Evolutionary conservation across 1,284 basidiomycete species (phyloP).

Genomic region (Sporisorium exsertum): DNA sequence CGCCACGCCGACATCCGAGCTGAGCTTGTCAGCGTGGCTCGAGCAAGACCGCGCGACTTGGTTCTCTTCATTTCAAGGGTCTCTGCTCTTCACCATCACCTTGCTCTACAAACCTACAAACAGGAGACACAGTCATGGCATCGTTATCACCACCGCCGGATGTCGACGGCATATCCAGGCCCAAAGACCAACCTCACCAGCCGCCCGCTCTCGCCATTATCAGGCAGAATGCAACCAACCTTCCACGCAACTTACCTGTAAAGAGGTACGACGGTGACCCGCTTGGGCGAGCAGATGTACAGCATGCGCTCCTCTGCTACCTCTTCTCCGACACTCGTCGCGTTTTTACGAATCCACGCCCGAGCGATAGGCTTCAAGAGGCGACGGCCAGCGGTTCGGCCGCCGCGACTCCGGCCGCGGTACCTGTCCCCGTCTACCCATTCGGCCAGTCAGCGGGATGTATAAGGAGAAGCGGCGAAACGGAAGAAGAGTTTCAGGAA

Average conservation of each 20-base stretch:
- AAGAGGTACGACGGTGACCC: constrained; percentile 68
- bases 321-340: constrained; percentile 79
- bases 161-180: constrained; percentile 8
- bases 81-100: not conserved
- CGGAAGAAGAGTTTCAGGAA: constrained; percentile 44
- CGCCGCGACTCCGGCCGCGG: constrained; percentile 13
- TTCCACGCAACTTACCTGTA: constrained; percentile 64
- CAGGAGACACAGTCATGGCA: constrained; percentile 5
- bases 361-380: constrained; percentile 30
- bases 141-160: constrained; percentile 23
- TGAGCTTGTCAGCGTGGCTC: constrained; percentile 21
- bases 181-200: constrained; percentile 15
- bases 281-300: constrained; percentile 75
- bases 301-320: constrained; percentile 83
- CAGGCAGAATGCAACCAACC: constrained; percentile 39
- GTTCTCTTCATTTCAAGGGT: constrained; percentile 8
- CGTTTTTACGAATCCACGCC: constrained; percentile 78
- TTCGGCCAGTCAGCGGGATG: constrained; percentile 62
- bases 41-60: constrained; percentile 27
- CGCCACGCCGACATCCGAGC: constrained; percentile 21
- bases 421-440: constrained; percentile 61
- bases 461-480: constrained; percentile 59
- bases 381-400: constrained; percentile 36
- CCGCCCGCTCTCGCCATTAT: constrained; percentile 32
- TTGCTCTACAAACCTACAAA: not conserved